phyloP scores from a whole-genome alignment of 2,329 filamentous ascomycete genomes.

The Phymatotrichopsis omnivora region DNA sequence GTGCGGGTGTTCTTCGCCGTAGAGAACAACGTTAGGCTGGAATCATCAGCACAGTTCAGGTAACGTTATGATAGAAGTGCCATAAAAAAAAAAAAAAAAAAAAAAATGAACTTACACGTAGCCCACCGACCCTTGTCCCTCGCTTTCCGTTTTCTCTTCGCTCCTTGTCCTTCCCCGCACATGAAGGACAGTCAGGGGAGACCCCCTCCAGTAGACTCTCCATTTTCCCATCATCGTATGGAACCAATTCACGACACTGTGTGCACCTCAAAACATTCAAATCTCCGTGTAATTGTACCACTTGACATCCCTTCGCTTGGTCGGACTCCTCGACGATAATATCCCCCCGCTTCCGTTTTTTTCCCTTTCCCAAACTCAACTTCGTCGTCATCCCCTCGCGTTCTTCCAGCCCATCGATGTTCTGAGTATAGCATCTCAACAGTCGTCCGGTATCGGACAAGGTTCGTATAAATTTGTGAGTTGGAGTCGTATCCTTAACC shows the following conservation, averaged over 20 bases:
- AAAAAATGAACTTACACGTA: constrained; percentile 33
- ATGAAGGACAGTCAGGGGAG: constrained; percentile 58
- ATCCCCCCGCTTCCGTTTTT: constrained; percentile 38
- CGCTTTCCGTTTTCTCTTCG: constrained; percentile 56
- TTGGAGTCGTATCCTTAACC: constrained; percentile 51
- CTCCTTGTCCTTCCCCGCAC: constrained; percentile 51
- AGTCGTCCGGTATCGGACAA: constrained; percentile 57
- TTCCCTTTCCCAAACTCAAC: constrained; percentile 51
- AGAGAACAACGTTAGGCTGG: constrained; percentile 62
- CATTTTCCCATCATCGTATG: constrained; percentile 43
- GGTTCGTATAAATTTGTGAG: constrained; percentile 58
- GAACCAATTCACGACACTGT: constrained; percentile 34
- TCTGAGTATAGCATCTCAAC: constrained; percentile 64
- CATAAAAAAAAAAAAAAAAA: not conserved
- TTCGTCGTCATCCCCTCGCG: constrained; percentile 57
- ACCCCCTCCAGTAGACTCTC: constrained; percentile 45
- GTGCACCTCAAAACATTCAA: constrained; percentile 52
- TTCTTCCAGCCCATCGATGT: constrained; percentile 63
- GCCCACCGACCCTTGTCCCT: constrained; percentile 54
- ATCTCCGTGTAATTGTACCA: constrained; percentile 63
- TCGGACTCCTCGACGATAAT: constrained; percentile 20
- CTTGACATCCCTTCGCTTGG: constrained; percentile 35
- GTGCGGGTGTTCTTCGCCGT: constrained; percentile 62
- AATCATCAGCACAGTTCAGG: not conserved
- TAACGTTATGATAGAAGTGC: constrained; percentile 3